Base-by-base conservation (phyloP, 495 filamentous ascomycete genomes). In the Hyaloscypha hepaticicola region DNA sequence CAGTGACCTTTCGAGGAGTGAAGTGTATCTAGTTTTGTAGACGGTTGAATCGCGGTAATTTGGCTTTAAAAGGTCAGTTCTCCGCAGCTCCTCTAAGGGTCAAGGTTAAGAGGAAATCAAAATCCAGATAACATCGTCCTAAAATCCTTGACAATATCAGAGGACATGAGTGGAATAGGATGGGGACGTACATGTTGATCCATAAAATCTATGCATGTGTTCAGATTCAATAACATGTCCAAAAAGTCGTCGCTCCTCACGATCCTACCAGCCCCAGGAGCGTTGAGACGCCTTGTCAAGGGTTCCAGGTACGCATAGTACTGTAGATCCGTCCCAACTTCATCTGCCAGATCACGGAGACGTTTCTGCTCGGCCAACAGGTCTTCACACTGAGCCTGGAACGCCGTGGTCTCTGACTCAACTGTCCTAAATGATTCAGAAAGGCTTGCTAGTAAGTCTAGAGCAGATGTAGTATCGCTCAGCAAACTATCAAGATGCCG, bases 281-380 rank as follows among this genome's bases (percentile, higher is more conserved):
- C 93, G 80, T 97, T 97, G 49, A 99, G 85, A 28, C 90, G 83
- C 58, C 92, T 84, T 12, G 93, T 97, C 55, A 94, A 91, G 56
- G 89, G 93, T 63, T 97, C 95, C 24, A 98, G 82, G 72, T 94
- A 96, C 24, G 87, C 85, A 72, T 97, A 99, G 73, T 96, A 97
- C 66, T 92, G 87, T 6, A 97, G 80, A 66, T 96, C 96, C 28
- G 88, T 85, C 7, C 89, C 88, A 52, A 99, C 89, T 29, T 89
- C 87, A 66, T 93, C 87, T 1, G 92, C 90, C 41, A 98, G 79
- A 34, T 82, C 81, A 56, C 88, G 85, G 25, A 96, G 81, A 16
- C 89, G 86, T 65, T 83, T 86, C 73, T 97, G 90, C 55, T 96
- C 90, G 3, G 84, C 77, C 26, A 97, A 74, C 1, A 98, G 77